Conservation (phyloP, 345 rosid genomes). For the Hibiscus mutabilis region DNA sequence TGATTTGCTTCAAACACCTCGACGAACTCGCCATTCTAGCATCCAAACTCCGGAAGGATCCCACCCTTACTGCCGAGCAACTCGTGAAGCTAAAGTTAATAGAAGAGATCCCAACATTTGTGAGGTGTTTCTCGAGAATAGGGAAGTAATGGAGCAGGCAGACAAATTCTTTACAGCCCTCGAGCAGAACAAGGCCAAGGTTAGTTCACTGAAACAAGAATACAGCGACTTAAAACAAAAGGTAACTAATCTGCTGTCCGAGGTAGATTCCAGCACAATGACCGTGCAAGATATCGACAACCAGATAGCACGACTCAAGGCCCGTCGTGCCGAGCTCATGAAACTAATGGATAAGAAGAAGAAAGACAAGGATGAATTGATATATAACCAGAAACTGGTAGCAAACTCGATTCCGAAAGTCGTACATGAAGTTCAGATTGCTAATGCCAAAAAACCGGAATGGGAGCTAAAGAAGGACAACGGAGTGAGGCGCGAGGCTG, state of each 20-base stretch:
- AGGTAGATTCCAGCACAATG: conserved; percentile 33
- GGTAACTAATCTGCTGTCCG: conserved; percentile 35
- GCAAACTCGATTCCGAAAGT: conserved; percentile 43
- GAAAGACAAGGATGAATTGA: conserved; percentile 12
- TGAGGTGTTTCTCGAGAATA: conserved; percentile 47
- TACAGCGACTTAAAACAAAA: conserved; percentile 51
- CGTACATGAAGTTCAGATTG: conserved; percentile 48
- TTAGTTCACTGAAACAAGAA: conserved; percentile 42
- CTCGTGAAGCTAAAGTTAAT: conserved; percentile 51
- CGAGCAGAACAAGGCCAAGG: conserved; percentile 48
- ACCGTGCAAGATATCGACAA: conserved; percentile 46
- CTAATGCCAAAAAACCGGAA: conserved; percentile 38
- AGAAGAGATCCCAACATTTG: conserved; percentile 58
- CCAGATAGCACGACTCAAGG: conserved; percentile 47
- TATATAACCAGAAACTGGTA: background rate
- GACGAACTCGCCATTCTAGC: conserved; percentile 40
- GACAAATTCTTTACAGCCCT: conserved; percentile 37
- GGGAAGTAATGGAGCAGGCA: conserved; percentile 34
- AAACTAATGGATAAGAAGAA: conserved; percentile 29
- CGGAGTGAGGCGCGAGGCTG: conserved; percentile 39
- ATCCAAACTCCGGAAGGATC: conserved; percentile 42
- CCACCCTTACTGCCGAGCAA: conserved; percentile 49
- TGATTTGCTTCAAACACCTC: conserved; percentile 40
- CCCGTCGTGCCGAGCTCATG: conserved; percentile 34
- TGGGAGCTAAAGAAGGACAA: conserved; percentile 51